Evolutionary conservation across 768 basidiomycete species (phyloP), one percentile per base, ranked within the genome.

Genomic region (Jaapia argillacea): DNA sequence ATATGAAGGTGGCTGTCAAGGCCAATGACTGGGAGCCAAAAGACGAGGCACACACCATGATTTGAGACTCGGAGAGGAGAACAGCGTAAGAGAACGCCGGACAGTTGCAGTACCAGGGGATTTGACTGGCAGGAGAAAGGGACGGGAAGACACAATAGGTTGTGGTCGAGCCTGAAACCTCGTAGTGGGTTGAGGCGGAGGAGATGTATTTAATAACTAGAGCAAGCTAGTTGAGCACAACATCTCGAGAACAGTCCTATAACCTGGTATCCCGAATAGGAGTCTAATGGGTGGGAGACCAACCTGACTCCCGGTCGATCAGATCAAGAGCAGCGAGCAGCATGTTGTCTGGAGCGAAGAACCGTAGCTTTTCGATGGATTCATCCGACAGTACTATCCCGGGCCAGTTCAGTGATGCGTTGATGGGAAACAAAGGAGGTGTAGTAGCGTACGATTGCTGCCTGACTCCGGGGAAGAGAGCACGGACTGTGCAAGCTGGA

Each of bases 321-420:
- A 89, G 63, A 54, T 90, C 84, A 21, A 90, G 60, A 4, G 87
- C 84, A 16, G 81, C 80, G 2, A 85, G 53, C 16, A 88, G 58
- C 12, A 80, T 65, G 16, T 64, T 69, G 45, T 83, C 79, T 1
- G 85, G 73, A 50, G 87, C 71, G 42, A 86, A 55, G 31, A 68
- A 58, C 21, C 70, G 67, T 6, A 88, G 68, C 45, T 68, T 70
- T 44, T 70, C 66, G n/a, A 85, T 50, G 5, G 66, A 59, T 38
- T 79, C 74, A 27, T 82, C 78, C n/a, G n/a, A n/a, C n/a, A n/a
- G n/a, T n/a, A n/a, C n/a, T n/a, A n/a, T n/a, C n/a, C n/a, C n/a
- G n/a, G n/a, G n/a, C n/a, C n/a, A n/a, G n/a, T n/a, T n/a, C n/a
- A n/a, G n/a, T n/a, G n/a, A n/a, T n/a, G n/a, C n/a, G n/a, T n/a